These are phyloP conservation scores for Peterozyma xylosa DNA, from an alignment of 805 yeast genomes.

Conservation along the genomic window DNA sequence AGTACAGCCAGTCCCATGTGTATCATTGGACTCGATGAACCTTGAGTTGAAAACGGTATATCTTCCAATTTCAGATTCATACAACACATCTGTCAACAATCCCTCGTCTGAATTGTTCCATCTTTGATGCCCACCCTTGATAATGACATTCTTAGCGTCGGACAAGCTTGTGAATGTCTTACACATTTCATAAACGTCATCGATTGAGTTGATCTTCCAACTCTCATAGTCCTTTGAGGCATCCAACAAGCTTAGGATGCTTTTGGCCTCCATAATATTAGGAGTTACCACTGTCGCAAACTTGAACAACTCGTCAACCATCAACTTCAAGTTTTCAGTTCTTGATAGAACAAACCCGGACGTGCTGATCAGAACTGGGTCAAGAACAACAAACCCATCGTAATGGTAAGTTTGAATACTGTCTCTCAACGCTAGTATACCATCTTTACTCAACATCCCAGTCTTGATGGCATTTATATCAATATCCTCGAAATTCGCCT, in stretches of 20 bases:
- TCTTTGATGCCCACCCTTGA: conserved; percentile 79
- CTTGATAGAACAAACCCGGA: conserved; percentile 60
- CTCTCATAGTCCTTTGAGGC: conserved; percentile 16
- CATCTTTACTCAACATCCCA: conserved; percentile 62
- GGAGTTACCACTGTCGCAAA: conserved; percentile 66
- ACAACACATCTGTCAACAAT: conserved; percentile 45
- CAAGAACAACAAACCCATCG: conserved; percentile 46
- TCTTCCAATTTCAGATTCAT: conserved; percentile 28
- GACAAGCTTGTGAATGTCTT: conserved; percentile 26
- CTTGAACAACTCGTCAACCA: conserved; percentile 38
- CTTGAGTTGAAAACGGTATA: conserved; percentile 39
- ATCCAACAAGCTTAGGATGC: conserved; percentile 26
- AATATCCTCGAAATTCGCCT: conserved; percentile 50
- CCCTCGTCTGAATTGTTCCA: conserved; percentile 22
- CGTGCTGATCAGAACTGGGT: conserved; percentile 81
- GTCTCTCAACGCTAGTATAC: conserved; percentile 37
- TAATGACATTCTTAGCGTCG: conserved; percentile 45
- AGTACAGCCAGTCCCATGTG: conserved; percentile 90
- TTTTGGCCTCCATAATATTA: conserved; percentile 58
- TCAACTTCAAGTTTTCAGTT: conserved; percentile 31
- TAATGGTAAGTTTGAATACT: conserved; percentile 23
- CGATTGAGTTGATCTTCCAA: conserved; percentile 21
- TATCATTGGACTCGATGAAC: conserved; percentile 38
- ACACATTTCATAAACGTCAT: conserved; percentile 20
- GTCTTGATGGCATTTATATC: conserved; percentile 65